Conservation (phyloP, 106 monocot species). For the Allium cepa region DNA sequence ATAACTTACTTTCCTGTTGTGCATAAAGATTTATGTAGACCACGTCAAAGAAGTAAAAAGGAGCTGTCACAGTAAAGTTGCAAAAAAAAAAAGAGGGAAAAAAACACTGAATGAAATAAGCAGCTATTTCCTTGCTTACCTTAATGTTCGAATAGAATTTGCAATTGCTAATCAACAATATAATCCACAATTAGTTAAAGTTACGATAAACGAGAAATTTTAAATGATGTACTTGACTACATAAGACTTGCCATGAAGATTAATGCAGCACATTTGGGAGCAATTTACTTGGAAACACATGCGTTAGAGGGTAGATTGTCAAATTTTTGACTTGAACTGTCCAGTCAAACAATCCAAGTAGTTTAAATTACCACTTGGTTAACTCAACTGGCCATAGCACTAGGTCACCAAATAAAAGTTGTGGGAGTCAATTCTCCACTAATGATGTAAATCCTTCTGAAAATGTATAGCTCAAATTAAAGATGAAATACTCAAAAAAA, state of each 20-base stretch:
- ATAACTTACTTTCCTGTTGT: conserved; percentile 73
- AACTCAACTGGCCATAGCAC: no score
- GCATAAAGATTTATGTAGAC: conserved; percentile 67
- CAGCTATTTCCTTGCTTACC: conserved; percentile 77
- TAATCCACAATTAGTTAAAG: conserved; percentile 2
- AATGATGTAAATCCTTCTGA: no score
- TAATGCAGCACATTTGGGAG: conserved; percentile 82
- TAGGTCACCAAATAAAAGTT: no score
- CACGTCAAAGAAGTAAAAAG: conserved; percentile 52
- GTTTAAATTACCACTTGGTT: no score
- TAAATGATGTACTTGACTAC: no score
- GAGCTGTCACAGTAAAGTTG: conserved; percentile 58
- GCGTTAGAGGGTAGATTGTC: no score
- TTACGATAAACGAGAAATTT: no score
- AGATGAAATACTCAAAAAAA: no score
- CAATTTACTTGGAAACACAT: conserved; percentile 24
- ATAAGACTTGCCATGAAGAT: neutral
- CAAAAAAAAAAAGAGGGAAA: conserved; percentile 80
- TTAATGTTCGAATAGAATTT: conserved; percentile 68
- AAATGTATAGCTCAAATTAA: no score
- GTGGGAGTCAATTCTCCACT: no score
- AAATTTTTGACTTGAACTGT: no score
- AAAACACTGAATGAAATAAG: conserved; percentile 89
- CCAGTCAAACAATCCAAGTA: no score
- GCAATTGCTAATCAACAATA: conserved; percentile 40